A percentile compares a stretch with the other conserved stretches of the same genome.
These are phyloP conservation scores for Aspergillaceae sp. DNA, from an alignment of 2,329 filamentous ascomycete species.

Conservation along the genomic window DNA sequence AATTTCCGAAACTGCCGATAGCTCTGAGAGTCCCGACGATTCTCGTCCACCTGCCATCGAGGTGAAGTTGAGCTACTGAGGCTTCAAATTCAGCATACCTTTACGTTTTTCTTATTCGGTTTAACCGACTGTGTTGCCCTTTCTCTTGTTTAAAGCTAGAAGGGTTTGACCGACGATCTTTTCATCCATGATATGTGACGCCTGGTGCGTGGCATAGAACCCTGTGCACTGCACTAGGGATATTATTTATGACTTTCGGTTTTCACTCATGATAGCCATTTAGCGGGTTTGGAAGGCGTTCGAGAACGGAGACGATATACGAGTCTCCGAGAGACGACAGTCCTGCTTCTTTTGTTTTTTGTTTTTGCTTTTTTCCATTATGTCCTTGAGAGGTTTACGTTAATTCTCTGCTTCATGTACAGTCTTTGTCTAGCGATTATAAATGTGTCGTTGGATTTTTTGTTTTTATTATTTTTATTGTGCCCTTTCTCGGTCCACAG, in stretches of 20 bases:
- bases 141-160: too few species aligned
- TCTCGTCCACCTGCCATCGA: slow-evolving; percentile 28
- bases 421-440: neutral
- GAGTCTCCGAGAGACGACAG: slow-evolving; percentile 32
- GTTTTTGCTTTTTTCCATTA: slow-evolving; percentile 6
- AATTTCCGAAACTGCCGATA: slow-evolving; percentile 48
- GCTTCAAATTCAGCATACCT: neutral
- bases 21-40: neutral
- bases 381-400: neutral
- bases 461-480: neutral
- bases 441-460: neutral
- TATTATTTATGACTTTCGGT: neutral
- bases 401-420: too few species aligned
- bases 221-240: neutral
- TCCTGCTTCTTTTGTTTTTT: slow-evolving; percentile 8
- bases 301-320: slow-evolving; percentile 34
- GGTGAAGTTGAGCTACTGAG: slow-evolving; percentile 47
- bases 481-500: neutral
- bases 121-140: too few species aligned
- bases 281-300: slow-evolving; percentile 18
- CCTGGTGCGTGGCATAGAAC: slow-evolving; percentile 14
- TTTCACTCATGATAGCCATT: slow-evolving; percentile 4
- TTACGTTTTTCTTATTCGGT: neutral
- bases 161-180: slow-evolving; percentile 1
- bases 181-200: slow-evolving; percentile 3